These are phyloP conservation scores for Fagopyrum tataricum DNA, from an alignment of 148 eudicot genomes.

Conservation along the genomic window DNA sequence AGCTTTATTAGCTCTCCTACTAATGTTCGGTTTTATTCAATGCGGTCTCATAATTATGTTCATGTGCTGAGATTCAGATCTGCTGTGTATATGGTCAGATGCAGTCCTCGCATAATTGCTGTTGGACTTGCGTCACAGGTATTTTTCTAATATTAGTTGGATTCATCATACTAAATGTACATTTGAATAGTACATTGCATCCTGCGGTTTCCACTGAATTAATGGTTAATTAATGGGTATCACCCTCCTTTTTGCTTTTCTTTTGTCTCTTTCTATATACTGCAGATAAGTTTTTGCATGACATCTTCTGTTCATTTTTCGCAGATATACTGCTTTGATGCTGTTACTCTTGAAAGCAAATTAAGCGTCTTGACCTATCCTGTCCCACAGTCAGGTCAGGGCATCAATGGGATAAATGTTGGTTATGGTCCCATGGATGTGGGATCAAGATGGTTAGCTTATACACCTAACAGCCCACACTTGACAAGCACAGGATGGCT, in stretches of 20 bases:
- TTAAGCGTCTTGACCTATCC: conserved; percentile 40
- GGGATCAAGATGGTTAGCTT: conserved; percentile 48
- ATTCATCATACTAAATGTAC: conserved; percentile 5
- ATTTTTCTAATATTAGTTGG: conserved; percentile 1
- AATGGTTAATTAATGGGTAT: not conserved
- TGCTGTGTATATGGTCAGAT: conserved; percentile 32
- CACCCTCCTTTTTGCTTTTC: not conserved
- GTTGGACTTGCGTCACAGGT: conserved; percentile 39
- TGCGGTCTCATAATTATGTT: conserved; percentile 32
- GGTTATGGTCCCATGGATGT: conserved; percentile 47
- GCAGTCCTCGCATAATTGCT: conserved; percentile 40
- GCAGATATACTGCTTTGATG: conserved; percentile 42
- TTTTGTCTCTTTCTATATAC: not conserved
- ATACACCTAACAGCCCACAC: conserved; percentile 29
- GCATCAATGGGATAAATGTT: conserved; percentile 23
- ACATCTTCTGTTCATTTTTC: not conserved
- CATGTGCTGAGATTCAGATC: conserved; percentile 33
- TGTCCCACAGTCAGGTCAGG: conserved; percentile 30
- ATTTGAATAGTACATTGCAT: not conserved
- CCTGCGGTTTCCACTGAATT: not conserved
- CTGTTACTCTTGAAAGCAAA: conserved; percentile 29
- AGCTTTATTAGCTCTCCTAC: conserved; percentile 23
- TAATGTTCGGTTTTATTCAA: conserved; percentile 38
- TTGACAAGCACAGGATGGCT: conserved; percentile 24
- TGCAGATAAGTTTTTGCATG: not conserved